A percentile compares a stretch with the other conserved stretches of the same genome.
These are phyloP conservation scores for Pythium phragmiticola DNA, from an alignment of 352 stramenopile species.

Conservation along the genomic window DNA sequence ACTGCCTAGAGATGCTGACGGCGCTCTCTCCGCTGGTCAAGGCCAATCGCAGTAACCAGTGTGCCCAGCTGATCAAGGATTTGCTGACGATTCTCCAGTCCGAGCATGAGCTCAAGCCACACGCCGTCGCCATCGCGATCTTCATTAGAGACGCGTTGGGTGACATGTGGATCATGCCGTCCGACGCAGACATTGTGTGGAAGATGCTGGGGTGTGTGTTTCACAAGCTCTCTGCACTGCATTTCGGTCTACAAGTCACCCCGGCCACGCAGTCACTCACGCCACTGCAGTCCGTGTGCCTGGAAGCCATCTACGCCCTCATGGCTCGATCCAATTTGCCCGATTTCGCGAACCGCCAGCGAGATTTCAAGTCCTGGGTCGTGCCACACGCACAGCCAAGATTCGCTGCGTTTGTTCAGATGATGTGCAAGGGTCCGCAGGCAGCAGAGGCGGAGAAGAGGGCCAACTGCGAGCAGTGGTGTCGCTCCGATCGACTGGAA, in stretches of 20 bases:
- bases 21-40: conserved; percentile 44
- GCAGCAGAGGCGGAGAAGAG: not conserved
- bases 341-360: conserved; percentile 14
- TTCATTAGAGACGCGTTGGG: conserved; percentile 42
- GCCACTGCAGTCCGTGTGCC: conserved; percentile 32
- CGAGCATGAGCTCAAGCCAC: conserved; percentile 10
- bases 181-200: conserved; percentile 44
- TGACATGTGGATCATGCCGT: conserved; percentile 45
- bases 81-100: conserved; percentile 33
- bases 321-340: conserved; percentile 48
- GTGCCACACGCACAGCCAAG: conserved; percentile 22
- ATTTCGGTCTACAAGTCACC: conserved; percentile 26
- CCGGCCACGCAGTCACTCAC: conserved; percentile 7
- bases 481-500: not conserved
- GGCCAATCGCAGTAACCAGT: conserved; percentile 57
- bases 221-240: conserved; percentile 36
- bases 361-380: conserved; percentile 17
- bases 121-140: conserved; percentile 28
- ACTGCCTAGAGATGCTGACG: conserved; percentile 43
- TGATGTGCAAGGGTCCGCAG: conserved; percentile 14
- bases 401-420: conserved; percentile 16
- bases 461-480: not conserved
- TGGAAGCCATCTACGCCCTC: conserved; percentile 48
- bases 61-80: conserved; percentile 48
- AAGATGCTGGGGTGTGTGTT: conserved; percentile 39